Conservation (phyloP, 768 basidiomycete genomes). For the Suillus sp. region DNA sequence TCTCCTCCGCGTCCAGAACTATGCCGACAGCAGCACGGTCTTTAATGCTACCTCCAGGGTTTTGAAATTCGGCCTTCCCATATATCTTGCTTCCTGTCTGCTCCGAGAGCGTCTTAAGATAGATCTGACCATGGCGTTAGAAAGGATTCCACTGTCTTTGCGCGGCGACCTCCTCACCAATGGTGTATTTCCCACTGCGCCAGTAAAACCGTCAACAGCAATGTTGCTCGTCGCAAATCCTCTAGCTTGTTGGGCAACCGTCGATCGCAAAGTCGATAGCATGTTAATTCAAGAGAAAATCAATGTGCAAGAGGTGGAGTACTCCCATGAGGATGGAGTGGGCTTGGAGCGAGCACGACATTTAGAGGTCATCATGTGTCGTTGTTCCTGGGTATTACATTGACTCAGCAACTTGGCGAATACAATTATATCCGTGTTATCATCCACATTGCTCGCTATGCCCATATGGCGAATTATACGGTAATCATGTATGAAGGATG, state of each 20-base stretch:
- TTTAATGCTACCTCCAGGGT: conserved; percentile 97
- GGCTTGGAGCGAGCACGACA: conserved; percentile 2
- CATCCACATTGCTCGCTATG: conserved; percentile 3
- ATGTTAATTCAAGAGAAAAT: conserved; percentile 5
- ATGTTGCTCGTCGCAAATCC: conserved; percentile 40
- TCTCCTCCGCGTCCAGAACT: conserved; percentile 81
- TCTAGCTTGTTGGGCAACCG: conserved; percentile 32
- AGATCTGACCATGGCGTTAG: conserved; percentile 56
- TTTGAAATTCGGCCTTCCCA: conserved; percentile 98
- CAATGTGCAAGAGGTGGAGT: background rate
- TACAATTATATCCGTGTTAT: conserved; percentile 2
- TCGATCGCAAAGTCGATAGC: conserved; percentile 36
- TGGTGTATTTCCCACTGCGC: conserved; percentile 92
- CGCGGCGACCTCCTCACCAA: conserved; percentile 52
- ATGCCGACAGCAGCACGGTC: conserved; percentile 95
- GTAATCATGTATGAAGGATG: conserved; percentile 4
- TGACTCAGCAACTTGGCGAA: background rate
- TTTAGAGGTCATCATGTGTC: conserved; percentile 4
- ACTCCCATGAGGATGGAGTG: background rate
- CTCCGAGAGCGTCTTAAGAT: conserved; percentile 78
- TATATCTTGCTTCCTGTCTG: conserved; percentile 81
- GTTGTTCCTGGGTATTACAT: background rate
- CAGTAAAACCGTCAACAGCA: conserved; percentile 76
- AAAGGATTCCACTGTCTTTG: background rate
- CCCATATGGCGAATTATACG: conserved; percentile 7